Conservation (phyloP, 2,329 filamentous ascomycete genomes). For the Chaetomium sp. region DNA sequence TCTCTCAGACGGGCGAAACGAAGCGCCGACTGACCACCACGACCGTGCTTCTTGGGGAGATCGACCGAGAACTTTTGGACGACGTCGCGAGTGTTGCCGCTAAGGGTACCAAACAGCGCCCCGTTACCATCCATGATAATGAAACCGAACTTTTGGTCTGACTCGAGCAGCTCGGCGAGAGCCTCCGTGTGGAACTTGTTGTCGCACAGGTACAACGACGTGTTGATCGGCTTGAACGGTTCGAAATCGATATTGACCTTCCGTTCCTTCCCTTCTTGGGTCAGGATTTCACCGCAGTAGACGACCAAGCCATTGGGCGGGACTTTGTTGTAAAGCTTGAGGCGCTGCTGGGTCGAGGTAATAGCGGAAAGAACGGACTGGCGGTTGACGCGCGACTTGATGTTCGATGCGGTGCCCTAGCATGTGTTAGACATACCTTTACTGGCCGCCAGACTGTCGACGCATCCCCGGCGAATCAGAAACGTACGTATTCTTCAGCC, state of each 20-base stretch:
- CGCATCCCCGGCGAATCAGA: not conserved
- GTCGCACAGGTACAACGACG: conserved; percentile 97
- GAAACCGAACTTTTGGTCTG: conserved; percentile 98
- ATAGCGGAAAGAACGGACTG: conserved; percentile 97
- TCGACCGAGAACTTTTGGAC: conserved; percentile 98
- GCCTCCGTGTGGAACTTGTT: conserved; percentile 99
- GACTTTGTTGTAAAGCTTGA: conserved; percentile 99
- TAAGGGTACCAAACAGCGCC: conserved; percentile 91
- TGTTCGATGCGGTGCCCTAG: conserved; percentile 95
- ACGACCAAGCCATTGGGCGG: conserved; percentile 95
- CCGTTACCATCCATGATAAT: conserved; percentile 99
- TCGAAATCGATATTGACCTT: conserved; percentile 99
- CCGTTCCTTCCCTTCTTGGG: conserved; percentile 93
- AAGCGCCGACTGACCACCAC: conserved; percentile 98
- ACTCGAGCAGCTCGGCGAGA: conserved; percentile 92
- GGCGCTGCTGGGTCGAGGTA: conserved; percentile 95
- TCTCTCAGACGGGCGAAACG: conserved; percentile 99
- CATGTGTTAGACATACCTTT: conserved; percentile 12
- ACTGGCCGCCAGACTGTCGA: not conserved
- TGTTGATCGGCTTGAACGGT: conserved; percentile 99
- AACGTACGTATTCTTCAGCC: conserved; percentile 96
- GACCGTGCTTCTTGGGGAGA: conserved; percentile 98
- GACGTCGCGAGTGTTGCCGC: conserved; percentile 93
- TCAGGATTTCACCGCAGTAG: conserved; percentile 99
- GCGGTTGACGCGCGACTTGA: conserved; percentile 98